These are phyloP conservation scores for Boletus semigastroideus DNA, from an alignment of 1,284 basidiomycete species.

Conservation along the genomic window DNA sequence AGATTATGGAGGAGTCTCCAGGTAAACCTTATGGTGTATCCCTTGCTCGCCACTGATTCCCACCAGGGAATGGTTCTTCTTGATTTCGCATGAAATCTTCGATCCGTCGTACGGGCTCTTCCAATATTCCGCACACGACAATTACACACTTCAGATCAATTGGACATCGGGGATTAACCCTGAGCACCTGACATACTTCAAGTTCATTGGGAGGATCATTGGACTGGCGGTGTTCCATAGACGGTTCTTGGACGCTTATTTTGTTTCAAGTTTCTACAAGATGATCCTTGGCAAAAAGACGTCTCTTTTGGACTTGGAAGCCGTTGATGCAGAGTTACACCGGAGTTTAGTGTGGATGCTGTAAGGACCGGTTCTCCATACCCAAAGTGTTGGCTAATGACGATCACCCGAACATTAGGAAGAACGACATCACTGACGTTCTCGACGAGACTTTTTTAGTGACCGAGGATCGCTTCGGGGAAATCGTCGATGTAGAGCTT, in stretches of 20 bases:
- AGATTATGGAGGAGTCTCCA: slow-evolving; percentile 96
- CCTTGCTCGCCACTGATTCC: neutral
- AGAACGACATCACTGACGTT: slow-evolving; percentile 93
- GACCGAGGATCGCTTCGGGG: slow-evolving; percentile 97
- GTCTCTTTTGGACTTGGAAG: slow-evolving; percentile 83
- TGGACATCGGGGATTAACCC: slow-evolving; percentile 98
- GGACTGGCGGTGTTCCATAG: slow-evolving; percentile 98
- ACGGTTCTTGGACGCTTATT: slow-evolving; percentile 98
- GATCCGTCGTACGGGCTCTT: slow-evolving; percentile 99
- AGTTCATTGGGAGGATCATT: slow-evolving; percentile 94
- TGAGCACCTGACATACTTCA: slow-evolving; percentile 99
- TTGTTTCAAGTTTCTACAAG: slow-evolving; percentile 99
- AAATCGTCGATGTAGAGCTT: slow-evolving; percentile 92
- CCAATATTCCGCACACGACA: slow-evolving; percentile 99
- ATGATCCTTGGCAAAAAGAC: slow-evolving; percentile 94
- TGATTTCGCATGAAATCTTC: slow-evolving; percentile 98
- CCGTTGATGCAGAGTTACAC: slow-evolving; percentile 88
- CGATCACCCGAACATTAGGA: slow-evolving; percentile 44
- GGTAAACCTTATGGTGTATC: slow-evolving; percentile 47
- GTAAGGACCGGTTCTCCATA: slow-evolving; percentile 46
- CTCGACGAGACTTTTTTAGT: slow-evolving; percentile 94
- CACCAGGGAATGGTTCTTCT: slow-evolving; percentile 97
- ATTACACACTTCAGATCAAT: slow-evolving; percentile 98
- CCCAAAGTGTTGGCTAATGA: slow-evolving; percentile 6
- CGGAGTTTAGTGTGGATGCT: slow-evolving; percentile 97